Evolutionary conservation across 208 protist species (phyloP).

Genomic region (Crithidia bombi): DNA sequence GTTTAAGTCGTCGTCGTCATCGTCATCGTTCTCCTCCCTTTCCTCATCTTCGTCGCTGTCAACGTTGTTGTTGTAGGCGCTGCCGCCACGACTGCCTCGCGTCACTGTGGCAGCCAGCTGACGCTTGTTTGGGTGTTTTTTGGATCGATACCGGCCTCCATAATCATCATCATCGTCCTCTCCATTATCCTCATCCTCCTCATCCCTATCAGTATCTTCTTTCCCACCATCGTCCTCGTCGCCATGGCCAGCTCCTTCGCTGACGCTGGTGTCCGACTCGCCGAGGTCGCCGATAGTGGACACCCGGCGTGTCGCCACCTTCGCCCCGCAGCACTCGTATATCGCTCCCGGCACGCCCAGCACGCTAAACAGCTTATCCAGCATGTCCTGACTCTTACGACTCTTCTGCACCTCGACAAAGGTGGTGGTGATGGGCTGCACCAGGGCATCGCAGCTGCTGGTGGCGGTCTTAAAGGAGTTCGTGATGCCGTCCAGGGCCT

Average conservation of each 20-base stretch:
- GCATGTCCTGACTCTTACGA: constrained; percentile 57
- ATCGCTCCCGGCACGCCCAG: constrained; percentile 73
- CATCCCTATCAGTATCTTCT: constrained; percentile 4
- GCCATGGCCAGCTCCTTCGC: constrained; percentile 7
- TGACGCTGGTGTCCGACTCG: constrained; percentile 13
- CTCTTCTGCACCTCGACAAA: constrained; percentile 58
- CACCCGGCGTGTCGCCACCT: constrained; percentile 43
- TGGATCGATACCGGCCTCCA: too few relatives aligned
- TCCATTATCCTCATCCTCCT: constrained; percentile 22
- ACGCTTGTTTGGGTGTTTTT: too few relatives aligned
- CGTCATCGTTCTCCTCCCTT: constrained; percentile 14
- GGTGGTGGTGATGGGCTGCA: constrained; percentile 63
- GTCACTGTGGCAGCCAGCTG: neutral
- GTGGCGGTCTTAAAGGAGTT: constrained; percentile 52
- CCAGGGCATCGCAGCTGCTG: constrained; percentile 53
- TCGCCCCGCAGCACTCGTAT: constrained; percentile 74
- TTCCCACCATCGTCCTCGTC: constrained; percentile 17
- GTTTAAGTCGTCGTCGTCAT: constrained; percentile 11
- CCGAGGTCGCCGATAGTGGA: neutral
- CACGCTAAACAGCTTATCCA: constrained; percentile 79
- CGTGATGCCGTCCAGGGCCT: constrained; percentile 73
- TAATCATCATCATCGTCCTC: neutral
- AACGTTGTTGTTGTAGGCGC: neutral
- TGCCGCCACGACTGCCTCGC: neutral
- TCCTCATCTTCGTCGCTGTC: constrained; percentile 22